Percentiles rank a stretch among this genome's conserved stretches.
These are phyloP conservation scores for Lenwebbia sp. DNA, from an alignment of 345 rosid species.

Conservation along the genomic window DNA sequence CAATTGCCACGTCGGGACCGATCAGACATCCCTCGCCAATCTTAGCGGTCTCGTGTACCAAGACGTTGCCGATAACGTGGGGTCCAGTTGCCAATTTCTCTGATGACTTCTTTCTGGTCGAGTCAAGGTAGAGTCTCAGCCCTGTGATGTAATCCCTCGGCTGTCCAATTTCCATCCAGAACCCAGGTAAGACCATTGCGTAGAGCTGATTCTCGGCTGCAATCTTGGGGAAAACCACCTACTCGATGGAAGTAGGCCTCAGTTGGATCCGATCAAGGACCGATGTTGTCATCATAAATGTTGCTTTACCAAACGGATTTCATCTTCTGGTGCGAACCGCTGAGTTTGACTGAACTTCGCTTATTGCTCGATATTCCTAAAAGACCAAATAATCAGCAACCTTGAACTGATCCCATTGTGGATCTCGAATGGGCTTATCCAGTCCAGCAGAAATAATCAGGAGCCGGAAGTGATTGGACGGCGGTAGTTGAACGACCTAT, in stretches of 20 bases:
- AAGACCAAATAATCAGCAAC: no score
- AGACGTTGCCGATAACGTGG: constrained; percentile 66
- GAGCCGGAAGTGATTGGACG: no score
- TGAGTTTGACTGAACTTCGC: no score
- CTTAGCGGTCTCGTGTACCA: constrained; percentile 76
- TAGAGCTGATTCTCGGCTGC: constrained; percentile 68
- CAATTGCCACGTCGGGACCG: constrained; percentile 95
- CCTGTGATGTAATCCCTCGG: constrained; percentile 95
- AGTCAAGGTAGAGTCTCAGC: constrained; percentile 90
- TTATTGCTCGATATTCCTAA: no score
- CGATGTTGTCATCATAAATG: no score
- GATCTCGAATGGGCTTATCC: no score
- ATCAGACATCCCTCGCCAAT: constrained; percentile 96
- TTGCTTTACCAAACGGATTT: no score
- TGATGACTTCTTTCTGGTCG: constrained; percentile 64
- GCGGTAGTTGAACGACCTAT: no score
- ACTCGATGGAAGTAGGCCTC: constrained; percentile 92
- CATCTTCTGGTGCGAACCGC: no score
- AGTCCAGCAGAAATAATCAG: no score
- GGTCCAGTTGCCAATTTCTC: constrained; percentile 50
- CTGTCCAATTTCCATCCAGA: constrained; percentile 99
- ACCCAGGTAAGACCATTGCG: constrained; percentile 95
- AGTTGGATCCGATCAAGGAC: constrained; percentile 87
- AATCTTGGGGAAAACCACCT: constrained; percentile 95
- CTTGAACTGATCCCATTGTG: no score